Evolutionary conservation across 257 asterid species (phyloP).

Genomic region (Cruciata laevipes): DNA sequence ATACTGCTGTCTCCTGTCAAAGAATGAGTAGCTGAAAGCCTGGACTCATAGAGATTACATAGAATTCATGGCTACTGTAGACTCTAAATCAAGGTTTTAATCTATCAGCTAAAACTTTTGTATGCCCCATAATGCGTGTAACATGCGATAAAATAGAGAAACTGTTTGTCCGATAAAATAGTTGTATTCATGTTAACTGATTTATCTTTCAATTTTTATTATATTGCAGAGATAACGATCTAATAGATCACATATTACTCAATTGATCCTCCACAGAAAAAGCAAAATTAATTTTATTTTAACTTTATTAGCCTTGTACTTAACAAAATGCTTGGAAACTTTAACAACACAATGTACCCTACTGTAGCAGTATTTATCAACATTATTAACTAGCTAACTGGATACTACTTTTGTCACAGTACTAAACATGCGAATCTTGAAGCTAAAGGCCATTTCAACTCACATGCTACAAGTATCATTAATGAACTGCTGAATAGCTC

Average conservation of each 20-base stretch:
- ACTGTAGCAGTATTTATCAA: neutral
- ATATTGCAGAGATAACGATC: neutral
- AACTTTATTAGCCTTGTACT: neutral
- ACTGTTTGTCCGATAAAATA: neutral
- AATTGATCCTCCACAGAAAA: neutral
- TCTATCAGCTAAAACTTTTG: neutral
- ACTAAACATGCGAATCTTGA: neutral
- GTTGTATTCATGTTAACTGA: neutral
- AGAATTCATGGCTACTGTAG: neutral
- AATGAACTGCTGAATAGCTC: conserved; percentile 72
- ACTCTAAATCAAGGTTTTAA: neutral
- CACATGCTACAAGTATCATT: conserved; percentile 91
- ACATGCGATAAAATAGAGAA: too few species aligned
- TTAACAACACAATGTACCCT: conserved; percentile 2
- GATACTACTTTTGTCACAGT: conserved; percentile 1
- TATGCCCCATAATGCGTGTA: too few species aligned
- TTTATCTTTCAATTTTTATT: neutral
- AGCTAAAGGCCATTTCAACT: conserved; percentile 30
- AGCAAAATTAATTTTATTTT: neutral
- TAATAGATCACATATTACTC: neutral
- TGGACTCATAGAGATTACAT: neutral
- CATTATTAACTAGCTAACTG: neutral
- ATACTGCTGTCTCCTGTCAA: too few species aligned
- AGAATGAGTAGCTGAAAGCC: too few species aligned
- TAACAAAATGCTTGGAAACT: neutral